phyloP scores from a whole-genome alignment of 1,284 basidiomycete species.

The Taiwanofungus camphoratus region DNA sequence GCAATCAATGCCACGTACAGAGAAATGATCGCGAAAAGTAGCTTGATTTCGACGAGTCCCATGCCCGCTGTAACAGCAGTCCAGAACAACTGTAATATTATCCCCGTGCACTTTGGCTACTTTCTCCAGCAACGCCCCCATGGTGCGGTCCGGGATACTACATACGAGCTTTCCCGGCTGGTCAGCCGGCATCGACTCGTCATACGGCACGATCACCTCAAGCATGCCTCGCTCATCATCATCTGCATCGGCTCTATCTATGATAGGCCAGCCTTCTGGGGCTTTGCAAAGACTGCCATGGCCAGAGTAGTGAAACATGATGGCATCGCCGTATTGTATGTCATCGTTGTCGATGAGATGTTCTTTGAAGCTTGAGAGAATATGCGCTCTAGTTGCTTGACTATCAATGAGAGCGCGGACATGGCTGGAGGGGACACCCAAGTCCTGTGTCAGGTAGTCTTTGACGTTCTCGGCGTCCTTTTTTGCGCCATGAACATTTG shows the following conservation, averaged over 20 bases:
- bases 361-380: slow-evolving; percentile 10
- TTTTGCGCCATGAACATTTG: no score
- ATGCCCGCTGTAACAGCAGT: not conserved
- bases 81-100: not conserved
- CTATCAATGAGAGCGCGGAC: slow-evolving; percentile 5
- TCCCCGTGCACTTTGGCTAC: slow-evolving; percentile 1
- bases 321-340: slow-evolving; percentile 10
- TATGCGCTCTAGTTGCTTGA: slow-evolving; percentile 8
- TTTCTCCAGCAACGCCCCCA: slow-evolving; percentile 1
- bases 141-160: slow-evolving; percentile 2
- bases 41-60: not conserved
- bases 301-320: slow-evolving; percentile 16
- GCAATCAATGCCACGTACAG: no score
- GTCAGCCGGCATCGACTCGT: not conserved
- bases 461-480: not conserved
- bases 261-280: slow-evolving; percentile 4
- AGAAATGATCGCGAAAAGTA: no score
- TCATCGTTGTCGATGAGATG: slow-evolving; percentile 14
- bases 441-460: not conserved
- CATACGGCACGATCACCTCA: slow-evolving; percentile 3
- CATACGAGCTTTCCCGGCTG: not conserved
- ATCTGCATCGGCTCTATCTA: no score
- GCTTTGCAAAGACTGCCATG: slow-evolving; percentile 11
- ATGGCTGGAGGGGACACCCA: slow-evolving; percentile 5
- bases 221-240: no score